Evolutionary conservation across 768 basidiomycete genomes (phyloP).

Genomic region (Termitomyces sp.): DNA sequence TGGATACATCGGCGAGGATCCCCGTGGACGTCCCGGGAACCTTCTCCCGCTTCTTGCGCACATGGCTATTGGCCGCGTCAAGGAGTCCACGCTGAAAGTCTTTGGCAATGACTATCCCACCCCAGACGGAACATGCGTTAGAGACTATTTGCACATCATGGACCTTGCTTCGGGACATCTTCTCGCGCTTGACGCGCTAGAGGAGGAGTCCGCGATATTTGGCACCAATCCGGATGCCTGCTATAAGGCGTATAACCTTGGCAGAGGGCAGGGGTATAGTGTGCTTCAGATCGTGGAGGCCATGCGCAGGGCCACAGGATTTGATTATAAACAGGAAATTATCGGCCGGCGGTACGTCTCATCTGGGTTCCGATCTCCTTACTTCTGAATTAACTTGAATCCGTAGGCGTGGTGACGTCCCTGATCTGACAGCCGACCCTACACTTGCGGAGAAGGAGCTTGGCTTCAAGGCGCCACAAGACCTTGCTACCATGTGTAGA

Average conservation of each 20-base stretch:
- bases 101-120: conserved; percentile 99
- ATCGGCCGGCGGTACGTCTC: conserved; percentile 79
- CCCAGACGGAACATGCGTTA: conserved; percentile 94
- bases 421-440: conserved; percentile 94
- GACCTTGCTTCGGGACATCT: conserved; percentile 95
- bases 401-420: conserved; percentile 88
- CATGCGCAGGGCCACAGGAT: conserved; percentile 89
- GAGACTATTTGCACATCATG: conserved; percentile 91
- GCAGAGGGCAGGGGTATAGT: conserved; percentile 87
- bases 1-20: conserved; percentile 93
- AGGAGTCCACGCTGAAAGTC: conserved; percentile 67
- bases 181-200: conserved; percentile 83
- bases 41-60: conserved; percentile 90
- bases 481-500: conserved; percentile 89
- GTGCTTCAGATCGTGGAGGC: conserved; percentile 94
- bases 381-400: not conserved
- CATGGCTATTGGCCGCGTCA: conserved; percentile 88
- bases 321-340: conserved; percentile 84
- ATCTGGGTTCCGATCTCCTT: not conserved
- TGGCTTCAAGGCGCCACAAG: conserved; percentile 79
- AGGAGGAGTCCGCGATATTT: conserved; percentile 57
- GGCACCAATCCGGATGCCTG: conserved; percentile 49
- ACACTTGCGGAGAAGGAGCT: conserved; percentile 88
- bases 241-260: conserved; percentile 96
- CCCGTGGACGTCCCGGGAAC: conserved; percentile 93